These are phyloP conservation scores for Gonium pectorale DNA, from an alignment of 139 green algal species.

Conservation along the genomic window DNA sequence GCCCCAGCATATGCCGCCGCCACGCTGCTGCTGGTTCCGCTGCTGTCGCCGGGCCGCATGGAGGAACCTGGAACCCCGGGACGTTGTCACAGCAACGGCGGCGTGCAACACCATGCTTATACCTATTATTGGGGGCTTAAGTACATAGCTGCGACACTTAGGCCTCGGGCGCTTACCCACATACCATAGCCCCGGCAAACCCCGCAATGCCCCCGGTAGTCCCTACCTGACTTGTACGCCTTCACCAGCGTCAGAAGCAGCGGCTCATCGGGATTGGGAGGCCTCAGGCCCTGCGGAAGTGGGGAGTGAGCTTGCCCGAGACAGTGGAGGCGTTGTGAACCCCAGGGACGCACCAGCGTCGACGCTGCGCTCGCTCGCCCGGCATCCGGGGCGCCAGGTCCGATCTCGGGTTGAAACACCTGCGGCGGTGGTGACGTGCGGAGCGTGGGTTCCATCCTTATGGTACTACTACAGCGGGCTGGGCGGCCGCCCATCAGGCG, in stretches of 20 bases:
- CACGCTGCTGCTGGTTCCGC: background rate
- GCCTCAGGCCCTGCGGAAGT: constrained; percentile 5
- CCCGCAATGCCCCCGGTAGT: too few species aligned
- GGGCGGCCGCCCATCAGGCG: background rate
- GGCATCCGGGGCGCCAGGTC: background rate
- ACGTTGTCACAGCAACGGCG: background rate
- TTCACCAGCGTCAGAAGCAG: constrained; percentile 22
- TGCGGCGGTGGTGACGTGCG: background rate
- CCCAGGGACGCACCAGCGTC: background rate
- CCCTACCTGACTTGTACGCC: constrained; percentile 16
- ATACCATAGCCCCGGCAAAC: background rate
- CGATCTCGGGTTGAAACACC: constrained; percentile 38
- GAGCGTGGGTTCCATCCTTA: background rate
- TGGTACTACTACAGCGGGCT: background rate
- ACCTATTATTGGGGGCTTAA: background rate
- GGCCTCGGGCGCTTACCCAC: background rate
- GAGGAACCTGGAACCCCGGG: background rate
- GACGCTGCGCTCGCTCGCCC: background rate
- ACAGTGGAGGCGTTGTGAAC: background rate
- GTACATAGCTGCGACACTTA: background rate
- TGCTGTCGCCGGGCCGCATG: background rate
- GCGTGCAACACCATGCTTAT: background rate
- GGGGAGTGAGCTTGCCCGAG: background rate
- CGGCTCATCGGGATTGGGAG: background rate
- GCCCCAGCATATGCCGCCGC: background rate